Percentiles rank a stretch among this genome's conserved stretches.
Conservation (phyloP, 1,284 basidiomycete genomes). For the Tilletiopsis washingtonensis region DNA sequence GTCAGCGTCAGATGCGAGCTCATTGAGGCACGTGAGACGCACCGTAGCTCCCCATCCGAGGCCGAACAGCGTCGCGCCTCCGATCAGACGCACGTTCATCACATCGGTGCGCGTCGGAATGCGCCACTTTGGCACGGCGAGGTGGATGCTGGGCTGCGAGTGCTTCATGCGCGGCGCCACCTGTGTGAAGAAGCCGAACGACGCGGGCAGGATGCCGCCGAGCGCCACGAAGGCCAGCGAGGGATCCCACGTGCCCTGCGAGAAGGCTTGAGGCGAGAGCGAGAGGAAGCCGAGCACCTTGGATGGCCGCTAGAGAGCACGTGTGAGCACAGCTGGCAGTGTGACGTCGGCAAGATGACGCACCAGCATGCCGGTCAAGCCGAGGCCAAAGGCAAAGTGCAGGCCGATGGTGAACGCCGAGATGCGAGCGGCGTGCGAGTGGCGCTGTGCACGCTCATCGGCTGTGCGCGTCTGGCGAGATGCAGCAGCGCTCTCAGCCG, state of each 20-base stretch:
- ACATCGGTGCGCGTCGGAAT: slow-evolving; percentile 26
- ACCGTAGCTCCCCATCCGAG: slow-evolving; percentile 42
- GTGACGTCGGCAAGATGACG: slow-evolving; percentile 7
- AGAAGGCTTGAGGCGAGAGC: slow-evolving; percentile 16
- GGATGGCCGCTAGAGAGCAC: slow-evolving; percentile 13
- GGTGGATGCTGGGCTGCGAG: slow-evolving; percentile 8
- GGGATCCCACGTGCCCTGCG: slow-evolving; percentile 48
- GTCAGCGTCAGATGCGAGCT: no score
- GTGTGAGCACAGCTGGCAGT: slow-evolving; percentile 13
- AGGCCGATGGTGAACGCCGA: slow-evolving; percentile 31
- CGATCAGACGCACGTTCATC: slow-evolving; percentile 25
- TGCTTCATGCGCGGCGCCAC: slow-evolving; percentile 12
- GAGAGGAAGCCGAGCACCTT: slow-evolving; percentile 35
- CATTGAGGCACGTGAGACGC: no score
- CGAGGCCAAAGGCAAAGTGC: slow-evolving; percentile 42
- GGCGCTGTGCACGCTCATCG: no score
- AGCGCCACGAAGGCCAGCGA: slow-evolving; percentile 51
- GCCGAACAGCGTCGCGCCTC: slow-evolving; percentile 37
- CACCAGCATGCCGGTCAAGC: slow-evolving; percentile 41
- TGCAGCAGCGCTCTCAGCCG: no score
- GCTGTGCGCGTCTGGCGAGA: no score
- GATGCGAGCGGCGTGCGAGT: slow-evolving; percentile 17
- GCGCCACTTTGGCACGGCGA: slow-evolving; percentile 22
- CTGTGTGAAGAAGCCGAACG: slow-evolving; percentile 39
- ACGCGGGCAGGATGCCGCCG: slow-evolving; percentile 50